These are phyloP conservation scores for Blumeria hordei DNA, from an alignment of 2,329 filamentous ascomycete species.

Conservation along the genomic window DNA sequence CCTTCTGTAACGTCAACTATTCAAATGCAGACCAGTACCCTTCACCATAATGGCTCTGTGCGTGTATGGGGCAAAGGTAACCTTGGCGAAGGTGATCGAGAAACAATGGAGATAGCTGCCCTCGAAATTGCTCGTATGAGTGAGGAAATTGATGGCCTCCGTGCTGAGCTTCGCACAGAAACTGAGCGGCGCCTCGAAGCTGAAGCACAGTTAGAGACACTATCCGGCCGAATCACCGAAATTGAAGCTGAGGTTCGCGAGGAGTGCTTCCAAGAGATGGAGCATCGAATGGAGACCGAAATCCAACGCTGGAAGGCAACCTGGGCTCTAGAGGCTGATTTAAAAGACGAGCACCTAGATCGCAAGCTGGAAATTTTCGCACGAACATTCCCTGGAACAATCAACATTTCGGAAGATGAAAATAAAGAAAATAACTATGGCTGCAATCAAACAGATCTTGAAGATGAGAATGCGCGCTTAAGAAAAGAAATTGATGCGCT, in stretches of 20 bases:
- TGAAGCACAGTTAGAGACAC: constrained; percentile 45
- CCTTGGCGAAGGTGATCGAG: constrained; percentile 23
- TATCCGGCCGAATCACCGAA: constrained; percentile 37
- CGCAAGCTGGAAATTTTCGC: constrained; percentile 59
- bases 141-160: constrained; percentile 53
- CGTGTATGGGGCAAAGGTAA: constrained; percentile 5
- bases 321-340: constrained; percentile 55
- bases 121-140: constrained; percentile 59
- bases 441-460: constrained; percentile 31
- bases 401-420: constrained; percentile 13
- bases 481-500: constrained; percentile 38
- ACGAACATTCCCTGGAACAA: constrained; percentile 19
- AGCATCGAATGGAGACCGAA: constrained; percentile 49
- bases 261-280: constrained; percentile 73
- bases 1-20: constrained; percentile 63
- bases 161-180: constrained; percentile 45
- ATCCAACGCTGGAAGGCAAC: constrained; percentile 59
- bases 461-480: constrained; percentile 47
- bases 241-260: constrained; percentile 71
- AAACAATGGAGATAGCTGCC: constrained; percentile 62
- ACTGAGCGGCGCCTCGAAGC: constrained; percentile 43
- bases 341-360: constrained; percentile 65
- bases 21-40: constrained; percentile 8
- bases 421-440: constrained; percentile 30
- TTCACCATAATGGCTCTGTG: constrained; percentile 8